Evolutionary conservation across 2,329 filamentous ascomycete species (phyloP), one percentile per base, ranked within the genome.

Genomic region (Neofusicoccum laricinum): DNA sequence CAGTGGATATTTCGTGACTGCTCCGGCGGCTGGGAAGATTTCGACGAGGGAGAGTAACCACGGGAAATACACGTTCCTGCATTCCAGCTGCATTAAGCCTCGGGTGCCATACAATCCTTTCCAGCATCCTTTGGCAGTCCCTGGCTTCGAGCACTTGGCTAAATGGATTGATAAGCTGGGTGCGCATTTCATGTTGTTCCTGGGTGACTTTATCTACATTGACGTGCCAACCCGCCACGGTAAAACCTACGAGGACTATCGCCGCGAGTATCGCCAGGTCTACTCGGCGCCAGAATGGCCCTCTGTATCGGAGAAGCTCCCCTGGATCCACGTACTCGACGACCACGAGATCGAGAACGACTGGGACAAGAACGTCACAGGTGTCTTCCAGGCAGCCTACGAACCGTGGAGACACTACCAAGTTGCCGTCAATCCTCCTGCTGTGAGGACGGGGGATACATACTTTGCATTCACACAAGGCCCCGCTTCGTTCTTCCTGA

Each of bases 321-420:
- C 93, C 70, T 99, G 95, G 95, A 92, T 98, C 49, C 95, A 99
- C 72, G 93, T 96, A 2, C 85, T 97, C 6, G 95, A 99, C 73
- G 95, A 99, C 74, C 95, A 99, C 72, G 95, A 99, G 74, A 97
- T 99, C 67, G 86, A 86, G 4, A 98, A 99, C 70, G 95, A 98
- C 78, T 98, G 93, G 93, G 88, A 90, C 66, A 83, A 85, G 17
- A 95, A 94, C 73, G 89, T 86, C 14, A 93, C 91, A 0, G 91
- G 91, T 5, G 85, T 96, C 0, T 97, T 94, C 73, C 77, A 84
- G 2, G 86, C 90, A 0, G 93, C 94, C 4, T 86, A 91, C 49
- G 92, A 96, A 66, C 92, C 94, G 0, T 99, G 91, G 82, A 81
- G 88, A 53, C 86, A 93, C 72, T 99, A 99, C 73, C 94, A 99